These are phyloP conservation scores for Trametes coccinea DNA, from an alignment of 768 basidiomycete genomes.

Conservation along the genomic window DNA sequence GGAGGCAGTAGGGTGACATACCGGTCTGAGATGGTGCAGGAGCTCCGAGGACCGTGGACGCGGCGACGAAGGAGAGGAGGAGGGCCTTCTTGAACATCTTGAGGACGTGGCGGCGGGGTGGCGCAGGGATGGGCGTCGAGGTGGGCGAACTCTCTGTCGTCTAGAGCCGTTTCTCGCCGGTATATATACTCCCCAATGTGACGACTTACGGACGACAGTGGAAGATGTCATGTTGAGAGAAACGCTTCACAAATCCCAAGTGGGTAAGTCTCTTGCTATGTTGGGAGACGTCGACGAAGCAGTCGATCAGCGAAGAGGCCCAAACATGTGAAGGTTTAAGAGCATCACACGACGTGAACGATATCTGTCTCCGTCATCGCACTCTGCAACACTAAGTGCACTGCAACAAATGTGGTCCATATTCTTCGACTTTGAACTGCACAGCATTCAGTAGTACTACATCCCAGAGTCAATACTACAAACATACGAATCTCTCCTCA, in stretches of 20 bases:
- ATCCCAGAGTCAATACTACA: not conserved
- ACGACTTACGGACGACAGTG: not conserved
- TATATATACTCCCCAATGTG: not conserved
- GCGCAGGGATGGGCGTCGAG: not conserved
- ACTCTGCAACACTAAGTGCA: too few species aligned
- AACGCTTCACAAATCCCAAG: not conserved
- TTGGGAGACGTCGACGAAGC: not conserved
- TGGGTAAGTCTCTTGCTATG: not conserved
- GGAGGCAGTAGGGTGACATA: not conserved
- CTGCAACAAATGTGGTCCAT: too few species aligned
- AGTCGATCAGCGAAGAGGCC: too few species aligned
- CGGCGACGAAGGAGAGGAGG: constrained; percentile 20
- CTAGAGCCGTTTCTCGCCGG: not conserved
- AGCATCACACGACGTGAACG: too few species aligned
- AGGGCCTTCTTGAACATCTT: constrained; percentile 14
- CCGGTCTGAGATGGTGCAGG: constrained; percentile 12
- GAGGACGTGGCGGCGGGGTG: not conserved
- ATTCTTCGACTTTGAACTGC: too few species aligned
- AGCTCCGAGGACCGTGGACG: constrained; percentile 19
- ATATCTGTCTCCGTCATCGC: too few species aligned
- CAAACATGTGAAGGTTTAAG: too few species aligned
- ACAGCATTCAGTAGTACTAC: not conserved
- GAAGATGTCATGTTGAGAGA: not conserved
- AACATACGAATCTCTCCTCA: not conserved
- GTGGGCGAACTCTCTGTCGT: not conserved